Conservation (phyloP, 208 protist genomes). For the Trichomonas gallinae region DNA sequence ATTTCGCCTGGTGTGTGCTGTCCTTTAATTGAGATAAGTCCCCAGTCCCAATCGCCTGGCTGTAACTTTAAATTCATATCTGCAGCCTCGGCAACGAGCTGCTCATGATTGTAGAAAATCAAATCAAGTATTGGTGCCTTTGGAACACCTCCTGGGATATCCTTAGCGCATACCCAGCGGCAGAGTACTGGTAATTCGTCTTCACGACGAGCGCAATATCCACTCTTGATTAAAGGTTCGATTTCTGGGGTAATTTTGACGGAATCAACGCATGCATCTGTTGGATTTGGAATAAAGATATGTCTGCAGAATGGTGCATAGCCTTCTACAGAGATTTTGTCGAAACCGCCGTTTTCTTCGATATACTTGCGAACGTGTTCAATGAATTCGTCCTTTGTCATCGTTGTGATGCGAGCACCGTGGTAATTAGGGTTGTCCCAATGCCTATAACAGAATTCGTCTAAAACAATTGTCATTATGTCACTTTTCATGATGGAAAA, state of each 20-base stretch:
- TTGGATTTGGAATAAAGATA: conserved; percentile 51
- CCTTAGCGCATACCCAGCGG: conserved; percentile 41
- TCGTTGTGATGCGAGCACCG: neutral
- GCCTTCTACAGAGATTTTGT: conserved; percentile 27
- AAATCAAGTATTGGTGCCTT: conserved; percentile 43
- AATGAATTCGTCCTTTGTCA: neutral
- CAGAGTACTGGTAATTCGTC: conserved; percentile 49
- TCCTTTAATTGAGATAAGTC: conserved; percentile 45
- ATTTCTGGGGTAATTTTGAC: conserved; percentile 22
- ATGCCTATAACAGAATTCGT: neutral
- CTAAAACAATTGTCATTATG: conserved; percentile 11
- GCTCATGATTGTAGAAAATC: conserved; percentile 48
- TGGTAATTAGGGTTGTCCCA: neutral
- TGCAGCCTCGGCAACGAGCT: conserved; percentile 44
- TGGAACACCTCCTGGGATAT: conserved; percentile 7
- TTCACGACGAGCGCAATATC: conserved; percentile 41
- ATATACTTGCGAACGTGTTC: neutral
- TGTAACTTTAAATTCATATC: neutral
- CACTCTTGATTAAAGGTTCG: conserved; percentile 9
- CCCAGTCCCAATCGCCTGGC: conserved; percentile 32
- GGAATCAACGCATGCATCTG: neutral
- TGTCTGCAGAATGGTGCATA: conserved; percentile 61
- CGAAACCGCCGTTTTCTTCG: neutral
- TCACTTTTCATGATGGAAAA: neutral
- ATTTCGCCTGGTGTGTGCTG: conserved; percentile 44